A percentile compares a stretch with the other conserved stretches of the same genome.
Conservation (phyloP, 2,329 filamentous ascomycete species). For the Botryotinia convoluta region DNA sequence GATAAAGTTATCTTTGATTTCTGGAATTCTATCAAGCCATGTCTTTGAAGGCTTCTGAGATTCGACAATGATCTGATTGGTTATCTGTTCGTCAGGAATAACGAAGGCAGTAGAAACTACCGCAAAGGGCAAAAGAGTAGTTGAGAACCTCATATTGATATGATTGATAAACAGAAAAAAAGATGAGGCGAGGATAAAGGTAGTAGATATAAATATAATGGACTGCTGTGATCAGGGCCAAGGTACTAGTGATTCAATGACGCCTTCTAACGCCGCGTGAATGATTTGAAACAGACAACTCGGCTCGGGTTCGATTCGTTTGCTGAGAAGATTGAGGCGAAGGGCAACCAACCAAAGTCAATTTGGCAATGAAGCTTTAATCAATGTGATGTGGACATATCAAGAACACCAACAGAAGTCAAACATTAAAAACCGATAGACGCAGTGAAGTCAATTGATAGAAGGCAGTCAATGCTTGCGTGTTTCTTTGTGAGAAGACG, state of each 20-base stretch:
- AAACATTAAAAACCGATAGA: too few relatives aligned
- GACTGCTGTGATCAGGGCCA: slow-evolving; percentile 1
- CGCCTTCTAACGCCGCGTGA: slow-evolving; percentile 7
- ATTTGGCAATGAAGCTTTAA: neutral
- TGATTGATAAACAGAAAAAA: slow-evolving; percentile 9
- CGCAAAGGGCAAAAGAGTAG: slow-evolving; percentile 48
- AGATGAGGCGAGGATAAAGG: neutral
- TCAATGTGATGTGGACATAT: neutral
- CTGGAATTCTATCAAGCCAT: slow-evolving; percentile 38
- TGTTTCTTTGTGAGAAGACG: slow-evolving; percentile 8
- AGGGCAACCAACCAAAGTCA: neutral
- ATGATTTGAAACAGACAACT: neutral
- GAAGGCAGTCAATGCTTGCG: slow-evolving; percentile 21
- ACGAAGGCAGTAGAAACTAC: slow-evolving; percentile 51
- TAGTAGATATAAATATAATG: slow-evolving; percentile 1
- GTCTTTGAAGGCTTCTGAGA: slow-evolving; percentile 36
- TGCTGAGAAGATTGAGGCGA: neutral
- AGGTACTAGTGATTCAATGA: slow-evolving; percentile 14
- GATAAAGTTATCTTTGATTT: slow-evolving; percentile 37
- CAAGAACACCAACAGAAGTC: neutral
- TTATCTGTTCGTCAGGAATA: slow-evolving; percentile 49
- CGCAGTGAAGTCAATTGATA: neutral
- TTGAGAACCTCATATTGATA: slow-evolving; percentile 41
- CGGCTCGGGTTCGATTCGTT: neutral
- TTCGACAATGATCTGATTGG: slow-evolving; percentile 44